Base-by-base conservation (phyloP, 192 early-diverging fungal species). In the Jimgerdemannia lactiflua region DNA sequence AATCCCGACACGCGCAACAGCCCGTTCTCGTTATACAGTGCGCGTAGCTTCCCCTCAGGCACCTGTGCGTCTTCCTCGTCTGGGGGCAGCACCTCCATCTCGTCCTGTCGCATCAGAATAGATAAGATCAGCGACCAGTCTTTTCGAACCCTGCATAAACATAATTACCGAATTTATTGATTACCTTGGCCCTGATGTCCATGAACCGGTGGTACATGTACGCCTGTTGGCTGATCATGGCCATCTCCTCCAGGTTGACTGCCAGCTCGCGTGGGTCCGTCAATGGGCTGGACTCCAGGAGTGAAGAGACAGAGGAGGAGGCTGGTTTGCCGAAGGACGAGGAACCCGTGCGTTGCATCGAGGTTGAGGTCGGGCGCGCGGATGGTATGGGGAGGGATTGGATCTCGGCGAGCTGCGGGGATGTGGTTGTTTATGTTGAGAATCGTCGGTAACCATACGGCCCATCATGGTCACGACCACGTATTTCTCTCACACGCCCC, bases 191-290 rank as follows among this genome's bases (percentile, higher is more conserved):
- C 41, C 96, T 84, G 14, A 93, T 90, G 71, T 93, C 89, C 69
- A 97, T 71, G 77, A 99, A 99, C 3, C 94, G 86, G 70, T 91
- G 84, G 82, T 95, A 99, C 3, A 96, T 75, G 7, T 86, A 81
- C 29, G 92, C 84, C 39, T 93, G 89, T 65, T 95, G 94, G 74
- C 89, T 90, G 18, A 98, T 93, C 64, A 93, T 49, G 3, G 95
- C 92, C 39, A 97, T 80, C 78, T 99, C 96, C 39, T 81, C 86
- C 39, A 98, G 80, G 19, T 94, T 88, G n/a, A 80, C 77, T 65
- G 96, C 93, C 17, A 98, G 77, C 63, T 95, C 93, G 4, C 94
- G 85, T 39, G 93, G 86, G 71, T 98, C 95, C 7, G 91, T 80
- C 8, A 85, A 80, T 19, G 83, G 75, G 39, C 83, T 75, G 39